Conservation (phyloP, 768 basidiomycete species). For the Omphalotus guepiniiformis region DNA sequence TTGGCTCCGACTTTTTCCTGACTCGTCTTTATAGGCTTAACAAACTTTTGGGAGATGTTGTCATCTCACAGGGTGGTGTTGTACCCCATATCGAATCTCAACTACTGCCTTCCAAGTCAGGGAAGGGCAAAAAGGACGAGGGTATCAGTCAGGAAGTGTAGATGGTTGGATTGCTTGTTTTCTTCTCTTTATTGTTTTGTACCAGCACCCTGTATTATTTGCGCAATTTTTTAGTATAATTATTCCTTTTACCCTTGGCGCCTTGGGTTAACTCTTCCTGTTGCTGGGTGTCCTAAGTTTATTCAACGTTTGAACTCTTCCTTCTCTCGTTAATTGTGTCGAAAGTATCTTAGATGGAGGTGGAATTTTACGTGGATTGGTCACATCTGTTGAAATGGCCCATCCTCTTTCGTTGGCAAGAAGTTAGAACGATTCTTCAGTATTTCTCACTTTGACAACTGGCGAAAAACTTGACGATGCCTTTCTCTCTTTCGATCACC, state of each 20-base stretch:
- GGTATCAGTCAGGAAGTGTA: conserved; percentile 19
- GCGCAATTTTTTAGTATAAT: not conserved
- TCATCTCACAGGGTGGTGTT: conserved; percentile 90
- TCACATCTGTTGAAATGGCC: no score
- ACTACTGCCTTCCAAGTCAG: conserved; percentile 28
- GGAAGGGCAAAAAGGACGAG: conserved; percentile 28
- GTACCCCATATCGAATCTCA: conserved; percentile 65
- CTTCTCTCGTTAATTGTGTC: no score
- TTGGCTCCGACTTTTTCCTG: not conserved
- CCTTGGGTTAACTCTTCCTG: no score
- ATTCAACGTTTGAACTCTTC: no score
- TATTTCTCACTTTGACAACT: no score
- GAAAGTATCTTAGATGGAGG: no score
- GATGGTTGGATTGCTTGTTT: not conserved
- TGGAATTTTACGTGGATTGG: no score
- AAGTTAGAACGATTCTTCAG: no score
- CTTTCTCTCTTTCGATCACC: no score
- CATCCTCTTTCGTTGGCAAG: no score
- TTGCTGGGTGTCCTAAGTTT: no score
- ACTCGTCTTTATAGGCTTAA: conserved; percentile 44
- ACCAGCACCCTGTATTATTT: conserved; percentile 8
- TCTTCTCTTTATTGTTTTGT: conserved; percentile 4
- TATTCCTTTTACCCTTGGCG: not conserved
- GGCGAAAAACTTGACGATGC: no score
- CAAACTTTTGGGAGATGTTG: conserved; percentile 79